Percentiles rank a stretch among this genome's conserved stretches.
These are phyloP conservation scores for Penicillium daleae DNA, from an alignment of 495 filamentous ascomycete species.

Conservation along the genomic window DNA sequence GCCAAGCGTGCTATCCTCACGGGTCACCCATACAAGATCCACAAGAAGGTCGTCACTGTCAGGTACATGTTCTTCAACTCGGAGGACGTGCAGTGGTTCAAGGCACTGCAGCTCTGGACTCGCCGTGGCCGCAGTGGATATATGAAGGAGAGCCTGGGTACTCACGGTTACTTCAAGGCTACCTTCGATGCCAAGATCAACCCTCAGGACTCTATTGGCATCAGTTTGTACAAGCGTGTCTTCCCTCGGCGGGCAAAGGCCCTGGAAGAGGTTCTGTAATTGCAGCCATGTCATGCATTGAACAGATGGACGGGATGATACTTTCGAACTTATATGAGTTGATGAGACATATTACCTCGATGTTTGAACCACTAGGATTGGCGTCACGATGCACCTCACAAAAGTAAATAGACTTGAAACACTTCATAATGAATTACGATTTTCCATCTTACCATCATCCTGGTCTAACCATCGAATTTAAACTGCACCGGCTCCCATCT, in stretches of 20 bases:
- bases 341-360: slow-evolving; percentile 26
- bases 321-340: slow-evolving; percentile 30
- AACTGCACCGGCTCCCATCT: not conserved
- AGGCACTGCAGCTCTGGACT: slow-evolving; percentile 93
- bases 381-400: slow-evolving; percentile 28
- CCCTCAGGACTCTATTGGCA: slow-evolving; percentile 88
- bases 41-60: slow-evolving; percentile 93
- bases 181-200: slow-evolving; percentile 96
- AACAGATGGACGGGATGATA: slow-evolving; percentile 10
- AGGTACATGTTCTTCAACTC: slow-evolving; percentile 99
- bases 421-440: slow-evolving; percentile 45
- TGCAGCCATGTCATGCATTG: slow-evolving; percentile 15
- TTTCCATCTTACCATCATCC: slow-evolving; percentile 9
- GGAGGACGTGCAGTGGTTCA: slow-evolving; percentile 96
- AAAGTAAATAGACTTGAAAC: slow-evolving; percentile 40
- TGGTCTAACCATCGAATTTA: not conserved
- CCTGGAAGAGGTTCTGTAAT: slow-evolving; percentile 47
- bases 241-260: slow-evolving; percentile 73
- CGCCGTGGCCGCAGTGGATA: slow-evolving; percentile 83
- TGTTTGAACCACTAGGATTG: slow-evolving; percentile 20
- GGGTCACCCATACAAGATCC: slow-evolving; percentile 96
- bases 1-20: slow-evolving; percentile 94
- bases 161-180: slow-evolving; percentile 98
- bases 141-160: slow-evolving; percentile 92
- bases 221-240: slow-evolving; percentile 91